phyloP scores from a whole-genome alignment of 331 rosid genomes.

The Cucumis variabilis region DNA sequence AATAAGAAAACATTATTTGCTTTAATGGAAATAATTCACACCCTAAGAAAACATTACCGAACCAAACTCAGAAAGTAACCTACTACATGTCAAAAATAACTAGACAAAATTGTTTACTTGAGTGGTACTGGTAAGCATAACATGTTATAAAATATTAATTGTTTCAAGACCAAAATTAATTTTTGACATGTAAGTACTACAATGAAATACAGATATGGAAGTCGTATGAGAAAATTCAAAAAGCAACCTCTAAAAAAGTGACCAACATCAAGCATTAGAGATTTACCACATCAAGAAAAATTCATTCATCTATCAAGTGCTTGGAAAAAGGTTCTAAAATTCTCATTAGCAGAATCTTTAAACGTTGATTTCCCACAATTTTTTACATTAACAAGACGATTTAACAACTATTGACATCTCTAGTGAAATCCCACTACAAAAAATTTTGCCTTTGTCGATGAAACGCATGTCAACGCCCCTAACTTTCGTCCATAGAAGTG shows the following conservation, averaged over 20 bases:
- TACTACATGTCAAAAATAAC: neutral
- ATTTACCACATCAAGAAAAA: neutral
- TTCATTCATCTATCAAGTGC: too few species aligned
- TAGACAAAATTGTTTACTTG: neutral
- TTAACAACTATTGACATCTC: too few species aligned
- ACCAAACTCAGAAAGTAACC: neutral
- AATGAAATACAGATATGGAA: neutral
- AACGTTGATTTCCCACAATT: neutral
- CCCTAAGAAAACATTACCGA: neutral
- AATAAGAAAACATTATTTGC: too few species aligned
- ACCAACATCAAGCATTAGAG: neutral
- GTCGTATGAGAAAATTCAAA: neutral
- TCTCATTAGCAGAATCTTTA: neutral
- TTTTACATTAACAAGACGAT: too few species aligned
- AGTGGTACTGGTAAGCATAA: neutral
- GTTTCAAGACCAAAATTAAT: conserved; percentile 18
- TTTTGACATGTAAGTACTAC: neutral
- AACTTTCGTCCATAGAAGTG: too few species aligned
- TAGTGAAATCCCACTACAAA: neutral
- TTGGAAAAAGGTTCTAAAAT: too few species aligned
- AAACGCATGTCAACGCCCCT: too few species aligned
- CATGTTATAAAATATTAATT: neutral
- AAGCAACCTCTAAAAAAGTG: neutral
- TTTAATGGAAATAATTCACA: neutral
- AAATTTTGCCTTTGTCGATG: too few species aligned